A percentile compares a stretch with the other conserved stretches of the same genome.
phyloP scores from a whole-genome alignment of 1,284 basidiomycete species.

The Trametes versicolor region DNA sequence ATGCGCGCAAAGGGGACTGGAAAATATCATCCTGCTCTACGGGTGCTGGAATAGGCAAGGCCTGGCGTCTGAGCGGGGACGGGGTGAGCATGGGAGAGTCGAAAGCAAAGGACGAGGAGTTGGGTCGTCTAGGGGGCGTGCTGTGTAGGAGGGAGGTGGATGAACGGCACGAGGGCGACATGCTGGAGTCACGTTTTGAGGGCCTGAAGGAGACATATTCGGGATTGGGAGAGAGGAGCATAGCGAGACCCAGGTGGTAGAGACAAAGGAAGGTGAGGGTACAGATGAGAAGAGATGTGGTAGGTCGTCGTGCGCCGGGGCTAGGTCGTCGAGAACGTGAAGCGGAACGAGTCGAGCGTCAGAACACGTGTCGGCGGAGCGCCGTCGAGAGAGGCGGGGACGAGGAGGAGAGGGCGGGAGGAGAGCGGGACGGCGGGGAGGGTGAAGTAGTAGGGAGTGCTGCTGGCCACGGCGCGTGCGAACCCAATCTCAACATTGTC shows the following conservation, averaged over 20 bases:
- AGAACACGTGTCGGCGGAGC: constrained; percentile 9
- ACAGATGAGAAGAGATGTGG: constrained; percentile 23
- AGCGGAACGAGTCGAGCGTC: neutral
- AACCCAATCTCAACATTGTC: constrained; percentile 36
- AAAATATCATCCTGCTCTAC: constrained; percentile 59
- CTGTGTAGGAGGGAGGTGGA: constrained; percentile 48
- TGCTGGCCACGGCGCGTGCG: constrained; percentile 23
- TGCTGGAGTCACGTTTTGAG: constrained; percentile 51
- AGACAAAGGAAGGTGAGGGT: constrained; percentile 43
- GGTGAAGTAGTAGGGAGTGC: neutral
- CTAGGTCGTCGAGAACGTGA: neutral
- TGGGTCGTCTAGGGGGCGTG: constrained; percentile 47
- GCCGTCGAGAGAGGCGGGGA: constrained; percentile 4
- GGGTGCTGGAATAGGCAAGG: constrained; percentile 43
- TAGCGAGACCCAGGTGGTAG: constrained; percentile 38
- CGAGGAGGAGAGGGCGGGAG: neutral
- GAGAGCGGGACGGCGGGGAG: neutral
- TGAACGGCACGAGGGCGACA: constrained; percentile 56
- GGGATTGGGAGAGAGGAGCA: constrained; percentile 48
- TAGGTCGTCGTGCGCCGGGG: constrained; percentile 2
- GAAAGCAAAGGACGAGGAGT: constrained; percentile 46
- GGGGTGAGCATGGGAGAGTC: constrained; percentile 69
- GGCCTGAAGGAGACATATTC: constrained; percentile 49
- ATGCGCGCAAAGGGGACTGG: constrained; percentile 61
- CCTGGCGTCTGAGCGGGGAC: constrained; percentile 60